These are phyloP conservation scores for Trichosporon asahii DNA, from an alignment of 1,284 basidiomycete genomes.

Conservation along the genomic window DNA sequence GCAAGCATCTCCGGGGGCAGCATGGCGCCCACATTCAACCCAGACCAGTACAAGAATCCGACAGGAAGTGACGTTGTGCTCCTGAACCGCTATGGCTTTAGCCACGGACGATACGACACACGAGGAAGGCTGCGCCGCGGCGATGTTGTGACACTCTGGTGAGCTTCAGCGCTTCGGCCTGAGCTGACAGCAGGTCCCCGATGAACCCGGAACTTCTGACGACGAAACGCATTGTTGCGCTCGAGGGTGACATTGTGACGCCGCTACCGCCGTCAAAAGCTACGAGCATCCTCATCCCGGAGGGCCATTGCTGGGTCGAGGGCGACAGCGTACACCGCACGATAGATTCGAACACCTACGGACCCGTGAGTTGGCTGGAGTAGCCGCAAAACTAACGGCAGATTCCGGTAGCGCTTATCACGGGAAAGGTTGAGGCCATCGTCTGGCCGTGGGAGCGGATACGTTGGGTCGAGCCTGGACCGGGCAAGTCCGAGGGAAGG, in stretches of 20 bases:
- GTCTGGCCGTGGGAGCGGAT: constrained; percentile 4
- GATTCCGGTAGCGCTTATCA: background rate
- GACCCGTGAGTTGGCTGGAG: constrained; percentile 50
- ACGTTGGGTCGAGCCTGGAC: background rate
- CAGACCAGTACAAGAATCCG: constrained; percentile 42
- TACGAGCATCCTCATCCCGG: constrained; percentile 47
- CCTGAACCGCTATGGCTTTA: constrained; percentile 28
- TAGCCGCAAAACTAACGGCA: background rate
- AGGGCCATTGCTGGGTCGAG: constrained; percentile 57
- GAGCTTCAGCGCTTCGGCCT: background rate
- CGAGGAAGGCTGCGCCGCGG: constrained; percentile 42
- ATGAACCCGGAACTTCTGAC: constrained; percentile 53
- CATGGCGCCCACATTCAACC: constrained; percentile 56
- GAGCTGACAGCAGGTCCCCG: constrained; percentile 49
- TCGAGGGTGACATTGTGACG: constrained; percentile 56
- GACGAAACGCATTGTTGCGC: constrained; percentile 57
- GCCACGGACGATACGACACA: background rate
- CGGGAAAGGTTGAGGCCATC: background rate
- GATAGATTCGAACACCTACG: constrained; percentile 55
- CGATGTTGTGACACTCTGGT: constrained; percentile 57
- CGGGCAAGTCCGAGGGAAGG: background rate
- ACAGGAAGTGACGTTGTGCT: constrained; percentile 55
- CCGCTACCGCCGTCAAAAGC: constrained; percentile 49
- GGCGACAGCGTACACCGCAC: constrained; percentile 55
- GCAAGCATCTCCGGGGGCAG: constrained; percentile 54